Conservation (phyloP, 805 yeast species). For the Wickerhamiella nectarea region DNA sequence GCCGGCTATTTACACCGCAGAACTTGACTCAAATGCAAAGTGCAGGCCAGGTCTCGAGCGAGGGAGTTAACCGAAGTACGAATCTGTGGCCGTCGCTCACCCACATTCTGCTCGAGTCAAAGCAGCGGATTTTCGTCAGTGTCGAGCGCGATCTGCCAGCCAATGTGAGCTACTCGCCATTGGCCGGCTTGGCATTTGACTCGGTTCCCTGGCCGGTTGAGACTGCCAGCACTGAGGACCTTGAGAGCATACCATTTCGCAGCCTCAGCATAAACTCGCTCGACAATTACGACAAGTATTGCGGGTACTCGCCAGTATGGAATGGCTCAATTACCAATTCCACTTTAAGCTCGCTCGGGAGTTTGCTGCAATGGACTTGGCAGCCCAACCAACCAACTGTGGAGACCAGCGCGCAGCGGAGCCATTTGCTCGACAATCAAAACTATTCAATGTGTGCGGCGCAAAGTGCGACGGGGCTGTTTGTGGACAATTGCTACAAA, state of each 20-base stretch:
- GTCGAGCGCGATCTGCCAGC: not conserved
- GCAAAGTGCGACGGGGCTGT: slow-evolving; percentile 39
- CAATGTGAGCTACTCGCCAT: not conserved
- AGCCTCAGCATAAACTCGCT: not conserved
- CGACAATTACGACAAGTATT: slow-evolving; percentile 14
- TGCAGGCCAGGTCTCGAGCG: not conserved
- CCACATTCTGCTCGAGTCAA: slow-evolving; percentile 10
- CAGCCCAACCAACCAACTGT: slow-evolving; percentile 37
- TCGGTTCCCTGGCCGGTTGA: not conserved
- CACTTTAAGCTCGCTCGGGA: slow-evolving; percentile 15
- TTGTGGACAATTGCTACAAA: slow-evolving; percentile 51
- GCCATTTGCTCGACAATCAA: slow-evolving; percentile 12
- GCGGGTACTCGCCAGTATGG: slow-evolving; percentile 60
- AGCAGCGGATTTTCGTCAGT: slow-evolving; percentile 12
- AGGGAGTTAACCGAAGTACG: slow-evolving; percentile 1
- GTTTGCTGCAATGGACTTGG: slow-evolving; percentile 64
- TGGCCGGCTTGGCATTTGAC: not conserved
- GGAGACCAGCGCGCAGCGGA: slow-evolving; percentile 14
- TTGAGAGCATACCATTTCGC: slow-evolving; percentile 3
- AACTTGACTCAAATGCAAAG: not conserved
- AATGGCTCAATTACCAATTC: slow-evolving; percentile 25
- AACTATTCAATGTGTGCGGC: slow-evolving; percentile 32
- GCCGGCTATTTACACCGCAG: slow-evolving; percentile 15
- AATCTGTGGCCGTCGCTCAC: slow-evolving; percentile 17
- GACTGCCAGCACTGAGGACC: not conserved